Percentiles rank a stretch among this genome's conserved stretches.
These are phyloP conservation scores for Neopestalotiopsis sp. DNA, from an alignment of 2,329 filamentous ascomycete species.

Conservation along the genomic window DNA sequence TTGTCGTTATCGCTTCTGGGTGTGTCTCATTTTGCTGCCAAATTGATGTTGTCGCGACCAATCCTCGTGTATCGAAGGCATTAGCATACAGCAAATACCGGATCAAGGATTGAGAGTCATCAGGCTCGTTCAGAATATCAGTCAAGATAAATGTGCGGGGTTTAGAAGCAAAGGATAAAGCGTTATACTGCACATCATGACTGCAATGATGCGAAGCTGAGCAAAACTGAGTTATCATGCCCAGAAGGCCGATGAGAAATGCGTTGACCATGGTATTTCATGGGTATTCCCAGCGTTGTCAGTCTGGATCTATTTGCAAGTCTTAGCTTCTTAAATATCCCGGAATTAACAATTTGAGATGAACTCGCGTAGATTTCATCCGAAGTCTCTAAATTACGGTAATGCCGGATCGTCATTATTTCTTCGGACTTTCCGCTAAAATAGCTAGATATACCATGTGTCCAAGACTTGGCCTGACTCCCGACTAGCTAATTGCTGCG, in stretches of 20 bases:
- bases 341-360: not conserved
- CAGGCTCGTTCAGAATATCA: slow-evolving; percentile 43
- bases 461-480: not conserved
- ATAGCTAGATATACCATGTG: not conserved
- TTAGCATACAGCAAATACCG: slow-evolving; percentile 1
- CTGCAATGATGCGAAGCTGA: not conserved
- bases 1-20: not conserved
- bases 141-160: slow-evolving; percentile 38
- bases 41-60: slow-evolving; percentile 1
- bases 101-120: slow-evolving; percentile 33
- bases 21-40: not conserved
- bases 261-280: not conserved
- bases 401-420: not conserved
- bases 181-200: not conserved
- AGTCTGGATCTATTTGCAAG: not conserved
- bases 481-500: no score
- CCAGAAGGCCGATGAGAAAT: not conserved
- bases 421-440: not conserved
- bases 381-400: not conserved
- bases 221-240: not conserved
- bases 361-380: not conserved
- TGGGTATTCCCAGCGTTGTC: not conserved
- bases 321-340: not conserved
- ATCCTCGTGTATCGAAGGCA: not conserved
- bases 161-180: slow-evolving; percentile 18